Evolutionary conservation across 495 filamentous ascomycete genomes (phyloP), one percentile per base, ranked within the genome.

Genomic region (Penicillium maclennaniae): DNA sequence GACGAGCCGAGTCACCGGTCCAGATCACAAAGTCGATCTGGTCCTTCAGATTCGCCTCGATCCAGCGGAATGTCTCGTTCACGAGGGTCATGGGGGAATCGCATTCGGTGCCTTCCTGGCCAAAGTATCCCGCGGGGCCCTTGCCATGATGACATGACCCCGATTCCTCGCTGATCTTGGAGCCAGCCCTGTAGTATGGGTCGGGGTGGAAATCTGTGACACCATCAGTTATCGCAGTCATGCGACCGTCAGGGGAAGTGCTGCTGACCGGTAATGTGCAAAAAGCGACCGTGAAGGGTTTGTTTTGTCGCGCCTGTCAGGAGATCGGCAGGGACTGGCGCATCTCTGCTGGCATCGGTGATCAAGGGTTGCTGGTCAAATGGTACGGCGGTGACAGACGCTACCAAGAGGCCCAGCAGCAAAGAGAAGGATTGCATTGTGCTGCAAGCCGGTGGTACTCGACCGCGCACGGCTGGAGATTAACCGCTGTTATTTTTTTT

Each of bases 1-100:
- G 93, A 53, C 95, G 83, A 27, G 90, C 92, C 19, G 89, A 95
- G 68, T 99, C 93, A 49, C 93, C 93, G 0, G 95, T 97, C 95
- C 95, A 99, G 46, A 99, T 76, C 37, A 97, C 86, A 64, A 99
- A 99, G 70, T 99, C 93, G 47, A 99, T 79, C 10, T 83, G 67
- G 71, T 89, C 89, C 63, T 83, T 87, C 34, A 99, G 61, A 58
- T 96, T 87, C 25, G 84, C 78, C n/a, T 83, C 77, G 48, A 99
- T 87, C 93, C 93, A 99, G 53, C 83, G 78, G 68, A 97, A 92
- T 0, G 95, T 97, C 63, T 84, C 88, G 69, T 97, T 87, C 45
- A 97, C 75, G 9, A 99, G 81, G 1, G 84, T 69, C 43, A 82
- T 66, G 0, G 95, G 93, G 0, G 87, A 78, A 71, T 99, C 93